These are phyloP conservation scores for Pseudozyma pruni DNA, from an alignment of 1,284 basidiomycete genomes.

Conservation along the genomic window DNA sequence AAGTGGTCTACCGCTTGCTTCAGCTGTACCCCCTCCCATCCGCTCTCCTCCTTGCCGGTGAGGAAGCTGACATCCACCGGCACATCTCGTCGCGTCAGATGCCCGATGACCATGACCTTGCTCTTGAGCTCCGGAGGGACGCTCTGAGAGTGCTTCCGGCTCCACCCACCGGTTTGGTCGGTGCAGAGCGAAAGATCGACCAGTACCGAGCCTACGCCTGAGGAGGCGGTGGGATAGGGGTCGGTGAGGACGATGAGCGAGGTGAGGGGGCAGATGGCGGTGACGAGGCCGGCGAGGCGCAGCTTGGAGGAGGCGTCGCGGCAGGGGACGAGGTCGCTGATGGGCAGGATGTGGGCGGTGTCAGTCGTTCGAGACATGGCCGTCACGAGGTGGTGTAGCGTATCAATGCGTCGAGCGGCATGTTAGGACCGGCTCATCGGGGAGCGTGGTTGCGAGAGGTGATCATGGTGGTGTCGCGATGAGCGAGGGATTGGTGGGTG, in stretches of 20 bases:
- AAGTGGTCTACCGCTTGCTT: not conserved
- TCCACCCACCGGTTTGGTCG: not conserved
- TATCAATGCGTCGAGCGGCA: not conserved
- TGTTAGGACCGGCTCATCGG: too few relatives aligned
- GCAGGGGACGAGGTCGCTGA: slow-evolving; percentile 24
- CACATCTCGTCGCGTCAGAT: not conserved
- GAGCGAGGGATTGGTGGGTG: too few relatives aligned
- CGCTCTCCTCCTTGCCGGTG: too few relatives aligned
- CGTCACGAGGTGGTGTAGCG: not conserved
- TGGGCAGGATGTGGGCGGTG: slow-evolving; percentile 24
- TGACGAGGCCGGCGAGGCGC: slow-evolving; percentile 29
- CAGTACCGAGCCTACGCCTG: slow-evolving; percentile 3
- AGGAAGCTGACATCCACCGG: slow-evolving; percentile 7
- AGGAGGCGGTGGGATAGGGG: not conserved
- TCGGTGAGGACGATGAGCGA: slow-evolving; percentile 23
- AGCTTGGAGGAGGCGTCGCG: slow-evolving; percentile 23
- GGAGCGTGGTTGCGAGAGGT: too few relatives aligned
- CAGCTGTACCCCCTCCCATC: not conserved
- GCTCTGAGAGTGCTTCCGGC: not conserved
- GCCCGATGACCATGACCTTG: slow-evolving; percentile 32
- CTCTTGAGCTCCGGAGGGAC: slow-evolving; percentile 22
- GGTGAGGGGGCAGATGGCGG: slow-evolving; percentile 11
- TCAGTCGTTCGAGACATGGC: slow-evolving; percentile 16
- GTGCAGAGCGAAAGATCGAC: slow-evolving; percentile 35
- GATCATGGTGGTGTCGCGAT: too few relatives aligned